Evolutionary conservation across 495 filamentous ascomycete species (phyloP), one percentile per base, ranked within the genome.

Genomic region (Neurospora africana): DNA sequence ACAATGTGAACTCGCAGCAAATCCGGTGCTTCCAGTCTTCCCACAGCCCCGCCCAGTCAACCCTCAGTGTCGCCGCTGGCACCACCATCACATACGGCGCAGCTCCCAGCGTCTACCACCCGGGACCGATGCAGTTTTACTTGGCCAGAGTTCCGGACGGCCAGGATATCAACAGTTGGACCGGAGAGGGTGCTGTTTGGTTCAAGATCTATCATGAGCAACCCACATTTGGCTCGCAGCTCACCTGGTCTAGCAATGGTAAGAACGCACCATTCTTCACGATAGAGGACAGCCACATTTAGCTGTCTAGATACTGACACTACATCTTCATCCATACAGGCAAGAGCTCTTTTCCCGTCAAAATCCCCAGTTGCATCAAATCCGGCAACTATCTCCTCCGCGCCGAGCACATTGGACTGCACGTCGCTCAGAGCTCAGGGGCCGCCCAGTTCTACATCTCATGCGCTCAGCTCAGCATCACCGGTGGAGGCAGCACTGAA

Each of bases 361-460:
- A 76, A 69, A 85, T 88, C 70, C 87, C 86, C 0, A 73, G 74
- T 10, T 83, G 82, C 72, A 83, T 87, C 69, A 79, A 82, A 3
- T 72, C 83, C 0, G 88, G 87, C 39, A 79, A 86, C 73, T 90
- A 90, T 72, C 85, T 91, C 21, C 78, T 89, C 40, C 84, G 88
- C 35, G 85, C 84, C 19, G 89, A 90, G 79, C 86, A 88, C 71
- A 84, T 89, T 69, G 87, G 79, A 17, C 79, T 88, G 13, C 86
- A 89, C 74, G 72, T 71, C 30, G 87, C 86, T 10, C 72, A 73
- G 41, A 74, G 76, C 9, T 72, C 75, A 5, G 83, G 82, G 1
- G 86, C 85, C 1, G 86, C 88, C 10, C 78, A 84, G 79, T 87
- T 87, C 73, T 88, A 87, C 72, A 77, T 86, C 68, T 79, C 74